Evolutionary conservation across 805 yeast species (phyloP), one percentile per base, ranked within the genome.

Genomic region (Monosporozyma siamensis): DNA sequence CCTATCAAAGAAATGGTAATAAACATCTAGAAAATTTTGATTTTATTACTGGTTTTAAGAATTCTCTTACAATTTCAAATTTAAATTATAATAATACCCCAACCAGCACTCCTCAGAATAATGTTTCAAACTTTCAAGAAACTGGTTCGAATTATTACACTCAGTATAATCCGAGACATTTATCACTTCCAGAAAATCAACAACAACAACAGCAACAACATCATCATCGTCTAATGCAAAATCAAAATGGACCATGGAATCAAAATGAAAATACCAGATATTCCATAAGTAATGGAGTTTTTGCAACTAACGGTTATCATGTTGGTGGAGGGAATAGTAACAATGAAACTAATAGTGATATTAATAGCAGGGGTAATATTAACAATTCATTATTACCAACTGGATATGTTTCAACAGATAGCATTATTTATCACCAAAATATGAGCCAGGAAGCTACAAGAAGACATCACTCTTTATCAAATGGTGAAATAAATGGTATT

Each of bases 1-100:
- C n/a, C 4, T 20, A 20, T 20, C 22, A 32, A 37, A n/a, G 40
- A 37, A 21, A 21, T 17, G 14, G 27, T 18, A 17, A 17, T 17
- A 14, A 14, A 22, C 11, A 29, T 9, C 30, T 22, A 15, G 32
- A 25, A 3, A 44, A 43, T 40, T 34, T 44, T 32, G 59, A 56
- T 42, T 58, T 58, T 25, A 51, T 56, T 12, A 52, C 51, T 29
- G 59, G 59, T 18, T 52, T 53, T 36, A 48, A 48, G 23, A 44
- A 47, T 32, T 27, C 44, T n/a, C n/a, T n/a, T n/a, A n/a, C n/a
- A n/a, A n/a, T n/a, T n/a, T n/a, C n/a, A n/a, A n/a, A n/a, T n/a
- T n/a, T n/a, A n/a, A n/a, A n/a, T n/a, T n/a, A n/a, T n/a, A n/a
- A n/a, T n/a, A n/a, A n/a, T 25, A 11, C 29, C 10, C 29, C 29